phyloP scores from a whole-genome alignment of 2,329 filamentous ascomycete species.

The Grosmannia serpens region DNA sequence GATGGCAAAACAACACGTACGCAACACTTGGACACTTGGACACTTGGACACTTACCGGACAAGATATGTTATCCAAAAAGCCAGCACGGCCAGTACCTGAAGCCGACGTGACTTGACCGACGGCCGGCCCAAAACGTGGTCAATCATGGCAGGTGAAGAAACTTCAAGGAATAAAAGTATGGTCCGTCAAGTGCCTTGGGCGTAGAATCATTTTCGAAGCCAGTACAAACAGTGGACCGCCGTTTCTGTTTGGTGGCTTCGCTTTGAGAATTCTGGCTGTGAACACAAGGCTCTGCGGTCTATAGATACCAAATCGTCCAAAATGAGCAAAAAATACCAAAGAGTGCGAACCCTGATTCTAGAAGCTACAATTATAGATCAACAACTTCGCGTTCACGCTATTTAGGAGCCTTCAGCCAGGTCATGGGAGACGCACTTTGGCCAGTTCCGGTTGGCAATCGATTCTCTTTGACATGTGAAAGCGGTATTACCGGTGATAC shows the following conservation, averaged over 20 bases:
- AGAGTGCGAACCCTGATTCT: not conserved
- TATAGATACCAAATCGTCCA: not conserved
- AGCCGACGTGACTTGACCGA: slow-evolving; percentile 86
- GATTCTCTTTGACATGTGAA: not conserved
- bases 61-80: slow-evolving; percentile 84
- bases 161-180: not conserved
- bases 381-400: not conserved
- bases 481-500: not conserved
- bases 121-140: slow-evolving; percentile 85
- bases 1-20: slow-evolving; percentile 10
- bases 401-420: not conserved
- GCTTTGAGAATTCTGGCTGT: not conserved
- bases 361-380: not conserved
- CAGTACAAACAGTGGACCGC: not conserved
- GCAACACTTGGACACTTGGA: too few species aligned
- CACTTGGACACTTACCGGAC: slow-evolving; percentile 49
- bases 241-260: not conserved
- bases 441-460: not conserved
- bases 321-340: not conserved
- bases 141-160: slow-evolving; percentile 40
- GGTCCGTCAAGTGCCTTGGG: not conserved
- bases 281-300: not conserved
- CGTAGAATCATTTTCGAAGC: not conserved
- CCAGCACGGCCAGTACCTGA: slow-evolving; percentile 81
- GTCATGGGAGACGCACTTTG: not conserved